Evolutionary conservation across 208 protist genomes (phyloP), one percentile per base, ranked within the genome.

Genomic region (Trypanosoma cruzi): DNA sequence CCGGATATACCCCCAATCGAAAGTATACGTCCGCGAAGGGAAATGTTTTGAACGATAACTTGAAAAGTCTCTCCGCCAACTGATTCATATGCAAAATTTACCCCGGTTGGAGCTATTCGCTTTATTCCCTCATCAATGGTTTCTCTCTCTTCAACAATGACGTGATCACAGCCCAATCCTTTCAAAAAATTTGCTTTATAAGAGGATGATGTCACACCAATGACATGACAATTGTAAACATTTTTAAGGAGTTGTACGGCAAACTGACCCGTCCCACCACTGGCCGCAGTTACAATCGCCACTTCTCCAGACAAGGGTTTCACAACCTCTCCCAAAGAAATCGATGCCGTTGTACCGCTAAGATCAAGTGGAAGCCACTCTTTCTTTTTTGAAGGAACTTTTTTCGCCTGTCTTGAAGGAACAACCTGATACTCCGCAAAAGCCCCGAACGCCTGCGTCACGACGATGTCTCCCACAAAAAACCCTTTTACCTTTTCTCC

Each of bases 211-310:
- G 91, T 96, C 28, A 86, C 90, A 42, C 95, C 95, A 46, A 96
- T 85, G 6, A 98, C 95, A 32, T 54, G 18, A 67, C 88, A 95
- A 20, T 79, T 80, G 56, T 95, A 94, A 28, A 93, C 63, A 46
- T 81, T 61, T 77, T 95, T 87, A 18, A 96, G 88, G 37, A 97
- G 75, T 79, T 98, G 95, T 36, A 91, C 86, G 7, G 92, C 91
- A 63, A 96, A 96, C 36, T 90, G 87, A 11, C 95, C 95, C 1
- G 93, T 97, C 32, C 92, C 95, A 31, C 95, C 95, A 1, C 88
- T 80, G 0, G 95, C 95, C 2, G 95, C 95, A 44, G 89, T 96
- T 50, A 97, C 92, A 14, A 97, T 58, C 18, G 92, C 90, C 11
- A 84, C 71, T 61, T 95, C 92, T 24, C 88, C 88, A 36, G 61